phyloP scores from a whole-genome alignment of 2,329 filamentous ascomycete genomes.

The Exophiala xenobiotica region DNA sequence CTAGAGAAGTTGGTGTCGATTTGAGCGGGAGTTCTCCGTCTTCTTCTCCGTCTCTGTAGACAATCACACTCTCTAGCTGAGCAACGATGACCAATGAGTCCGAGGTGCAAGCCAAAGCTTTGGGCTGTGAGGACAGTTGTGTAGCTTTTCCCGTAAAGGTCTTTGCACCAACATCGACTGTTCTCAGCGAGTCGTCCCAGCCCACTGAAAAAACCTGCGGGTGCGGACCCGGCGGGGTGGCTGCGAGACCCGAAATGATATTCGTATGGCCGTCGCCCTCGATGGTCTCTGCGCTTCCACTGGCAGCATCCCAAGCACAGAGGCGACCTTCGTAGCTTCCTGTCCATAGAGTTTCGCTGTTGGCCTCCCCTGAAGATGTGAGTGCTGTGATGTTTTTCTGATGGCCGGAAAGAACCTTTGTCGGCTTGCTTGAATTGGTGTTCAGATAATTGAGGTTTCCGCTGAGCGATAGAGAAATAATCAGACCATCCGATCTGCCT shows the following conservation, averaged over 20 bases:
- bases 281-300: conserved; percentile 67
- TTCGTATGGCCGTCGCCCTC: conserved; percentile 83
- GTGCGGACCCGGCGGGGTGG: conserved; percentile 40
- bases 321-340: conserved; percentile 91
- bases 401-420: conserved; percentile 77
- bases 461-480: conserved; percentile 84
- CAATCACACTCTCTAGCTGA: conserved; percentile 58
- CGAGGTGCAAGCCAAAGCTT: conserved; percentile 62
- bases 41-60: conserved; percentile 56
- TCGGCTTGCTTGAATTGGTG: conserved; percentile 67
- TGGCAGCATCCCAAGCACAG: conserved; percentile 75
- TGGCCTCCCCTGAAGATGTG: conserved; percentile 52
- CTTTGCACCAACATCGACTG: conserved; percentile 70
- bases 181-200: conserved; percentile 90
- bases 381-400: conserved; percentile 87
- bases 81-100: conserved; percentile 58
- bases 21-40: conserved; percentile 61
- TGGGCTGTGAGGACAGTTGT: conserved; percentile 77
- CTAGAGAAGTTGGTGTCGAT: conserved; percentile 69
- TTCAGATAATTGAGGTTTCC: conserved; percentile 89
- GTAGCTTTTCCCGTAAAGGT: conserved; percentile 70
- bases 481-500: conserved; percentile 76
- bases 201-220: conserved; percentile 77
- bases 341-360: conserved; percentile 66
- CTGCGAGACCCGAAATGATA: conserved; percentile 75